Percentiles rank a stretch among this genome's conserved stretches.
phyloP scores from a whole-genome alignment of 495 filamentous ascomycete species.

The Neurospora hispaniola region DNA sequence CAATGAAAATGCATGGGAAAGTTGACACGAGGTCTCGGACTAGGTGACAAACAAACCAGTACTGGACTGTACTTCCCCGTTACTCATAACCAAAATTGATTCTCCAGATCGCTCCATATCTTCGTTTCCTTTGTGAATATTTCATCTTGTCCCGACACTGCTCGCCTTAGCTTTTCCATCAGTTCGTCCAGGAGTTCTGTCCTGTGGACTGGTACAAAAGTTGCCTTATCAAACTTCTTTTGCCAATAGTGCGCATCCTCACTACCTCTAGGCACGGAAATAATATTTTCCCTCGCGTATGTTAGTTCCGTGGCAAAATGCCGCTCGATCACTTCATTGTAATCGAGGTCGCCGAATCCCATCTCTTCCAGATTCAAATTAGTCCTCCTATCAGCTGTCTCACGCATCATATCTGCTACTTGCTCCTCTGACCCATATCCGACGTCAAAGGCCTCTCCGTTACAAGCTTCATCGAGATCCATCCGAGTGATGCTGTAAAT shows the following conservation, averaged over 20 bases:
- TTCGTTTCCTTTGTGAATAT: background rate
- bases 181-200: background rate
- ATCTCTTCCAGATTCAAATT: background rate
- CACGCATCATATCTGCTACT: no score
- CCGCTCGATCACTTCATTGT: background rate
- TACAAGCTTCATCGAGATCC: no score
- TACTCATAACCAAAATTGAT: background rate
- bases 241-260: background rate
- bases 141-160: background rate
- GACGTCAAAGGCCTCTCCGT: no score
- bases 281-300: background rate
- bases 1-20: no score
- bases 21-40: no score
- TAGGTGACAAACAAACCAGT: no score
- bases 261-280: background rate
- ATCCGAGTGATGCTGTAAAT: background rate
- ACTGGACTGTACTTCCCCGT: background rate
- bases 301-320: background rate
- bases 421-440: no score
- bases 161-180: background rate
- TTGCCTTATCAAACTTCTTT: background rate
- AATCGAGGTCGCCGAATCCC: background rate
- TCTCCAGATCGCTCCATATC: background rate
- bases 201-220: background rate
- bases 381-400: background rate